Conservation (phyloP, 345 rosid genomes). For the Geranium brycei region DNA sequence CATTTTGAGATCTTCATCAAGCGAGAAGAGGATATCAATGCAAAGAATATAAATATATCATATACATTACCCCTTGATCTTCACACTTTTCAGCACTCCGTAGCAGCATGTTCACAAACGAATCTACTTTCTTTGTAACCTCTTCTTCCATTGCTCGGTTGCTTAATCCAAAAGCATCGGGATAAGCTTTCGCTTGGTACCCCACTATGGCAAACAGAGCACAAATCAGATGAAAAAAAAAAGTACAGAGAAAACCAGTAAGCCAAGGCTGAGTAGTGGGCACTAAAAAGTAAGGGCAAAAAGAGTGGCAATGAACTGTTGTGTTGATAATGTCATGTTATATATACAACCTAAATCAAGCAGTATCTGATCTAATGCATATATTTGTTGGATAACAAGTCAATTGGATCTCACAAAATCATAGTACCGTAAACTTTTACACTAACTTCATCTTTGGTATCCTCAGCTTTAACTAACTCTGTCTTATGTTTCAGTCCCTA, state of each 20-base stretch:
- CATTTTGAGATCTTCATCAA: too few relatives aligned
- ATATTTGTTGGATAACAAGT: neutral
- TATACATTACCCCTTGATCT: constrained; percentile 29
- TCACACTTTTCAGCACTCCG: constrained; percentile 31
- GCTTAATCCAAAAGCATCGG: constrained; percentile 26
- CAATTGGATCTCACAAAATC: neutral
- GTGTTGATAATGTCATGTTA: too few relatives aligned
- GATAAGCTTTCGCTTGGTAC: constrained; percentile 22
- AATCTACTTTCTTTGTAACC: constrained; percentile 27
- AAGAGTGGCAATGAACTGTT: too few relatives aligned
- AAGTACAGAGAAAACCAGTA: neutral
- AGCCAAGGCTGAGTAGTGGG: too few relatives aligned
- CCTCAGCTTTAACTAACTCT: neutral
- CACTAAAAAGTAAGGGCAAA: too few relatives aligned
- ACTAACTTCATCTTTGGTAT: neutral
- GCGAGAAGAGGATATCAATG: too few relatives aligned
- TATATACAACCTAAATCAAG: too few relatives aligned
- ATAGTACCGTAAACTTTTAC: neutral
- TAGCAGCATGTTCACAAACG: constrained; percentile 28
- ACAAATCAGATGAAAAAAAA: neutral
- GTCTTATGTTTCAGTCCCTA: neutral
- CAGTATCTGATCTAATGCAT: too few relatives aligned
- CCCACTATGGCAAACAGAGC: constrained; percentile 36
- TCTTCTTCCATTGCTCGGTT: constrained; percentile 37
- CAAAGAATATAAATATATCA: neutral